Evolutionary conservation across 1,139 yeast species (phyloP).

Genomic region (Hanseniaspora gamundiae): DNA sequence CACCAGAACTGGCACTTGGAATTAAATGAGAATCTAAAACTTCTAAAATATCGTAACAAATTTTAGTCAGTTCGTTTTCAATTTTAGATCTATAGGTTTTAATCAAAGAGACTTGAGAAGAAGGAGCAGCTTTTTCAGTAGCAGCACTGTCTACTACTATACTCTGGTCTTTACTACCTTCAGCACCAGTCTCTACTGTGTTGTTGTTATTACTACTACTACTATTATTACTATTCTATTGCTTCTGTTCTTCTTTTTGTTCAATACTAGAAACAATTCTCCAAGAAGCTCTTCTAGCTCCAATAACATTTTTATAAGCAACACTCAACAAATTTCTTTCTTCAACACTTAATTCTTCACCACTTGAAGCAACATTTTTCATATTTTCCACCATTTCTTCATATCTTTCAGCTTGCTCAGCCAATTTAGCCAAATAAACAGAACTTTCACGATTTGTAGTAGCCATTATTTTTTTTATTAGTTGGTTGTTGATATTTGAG

Average conservation of each 20-base stretch:
- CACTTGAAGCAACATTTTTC: conserved; percentile 94
- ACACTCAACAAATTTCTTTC: conserved; percentile 95
- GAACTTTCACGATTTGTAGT: conserved; percentile 87
- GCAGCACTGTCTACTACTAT: background rate
- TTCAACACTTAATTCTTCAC: conserved; percentile 91
- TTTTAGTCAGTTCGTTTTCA: conserved; percentile 84
- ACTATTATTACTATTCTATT: conserved; percentile 35
- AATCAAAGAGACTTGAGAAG: conserved; percentile 72
- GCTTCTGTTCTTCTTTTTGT: conserved; percentile 96
- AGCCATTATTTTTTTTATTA: conserved; percentile 44
- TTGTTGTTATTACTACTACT: conserved; percentile 4
- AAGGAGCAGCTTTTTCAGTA: too few relatives aligned
- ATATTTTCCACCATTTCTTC: conserved; percentile 99
- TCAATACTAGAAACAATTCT: conserved; percentile 95
- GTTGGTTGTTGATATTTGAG: conserved; percentile 1
- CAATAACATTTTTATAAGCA: conserved; percentile 96
- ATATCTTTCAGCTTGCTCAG: conserved; percentile 99
- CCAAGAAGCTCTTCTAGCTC: conserved; percentile 99
- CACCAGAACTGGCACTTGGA: conserved; percentile 92
- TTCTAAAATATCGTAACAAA: conserved; percentile 84
- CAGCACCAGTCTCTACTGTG: background rate
- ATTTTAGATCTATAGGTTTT: conserved; percentile 92
- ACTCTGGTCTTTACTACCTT: background rate
- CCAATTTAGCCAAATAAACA: conserved; percentile 95
- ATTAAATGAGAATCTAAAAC: conserved; percentile 84